Base-by-base conservation (phyloP, 2,329 filamentous ascomycete genomes). In the Lecanicillium sp. region DNA sequence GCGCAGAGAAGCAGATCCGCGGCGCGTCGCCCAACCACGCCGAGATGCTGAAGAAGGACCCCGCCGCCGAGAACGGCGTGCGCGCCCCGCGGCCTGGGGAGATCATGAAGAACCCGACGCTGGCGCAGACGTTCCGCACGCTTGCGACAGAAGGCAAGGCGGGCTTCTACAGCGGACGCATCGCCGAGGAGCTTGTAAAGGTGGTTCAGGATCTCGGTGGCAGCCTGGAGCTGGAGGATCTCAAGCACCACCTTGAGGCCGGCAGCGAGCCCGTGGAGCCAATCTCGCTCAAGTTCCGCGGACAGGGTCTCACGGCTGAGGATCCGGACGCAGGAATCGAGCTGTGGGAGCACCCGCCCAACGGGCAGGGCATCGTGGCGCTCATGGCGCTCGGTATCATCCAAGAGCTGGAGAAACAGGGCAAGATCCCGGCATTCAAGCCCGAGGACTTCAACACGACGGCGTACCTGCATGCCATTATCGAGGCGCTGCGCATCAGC, bases 311-410 rank as follows among this genome's bases (percentile, higher is more conserved):
- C 0, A 53, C 52, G 2, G 53, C 55, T 5, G 54, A 65, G 8
- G 45, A 42, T 9, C 21, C 38, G 12, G 37, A 41, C 12, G 45
- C 38, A 6, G 65, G 82, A 9, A 77, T 96, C 35, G 83, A 95
- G 60, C 72, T 98, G 1, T 97, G 91, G 91, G 93, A 98, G 62
- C 91, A 97, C 62, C 90, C 91, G 29, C 93, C 93, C 8, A 97
- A 97, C 59, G 90, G 93, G 0, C 93, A 97, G 67, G 93, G 93
- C 2, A 90, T 97, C 54, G 87, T 97, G 2, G 93, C 93, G 0
- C 72, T 97, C 26, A 95, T 97, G 84, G 87, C 93, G 0, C 73
- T 98, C 1, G 93, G 93, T 1, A 95, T 97, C 55, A 73, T 98
- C 41, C 84, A 96, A 63, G 83, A 90, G 61, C 76, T 97, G 1